phyloP scores from a whole-genome alignment of 768 basidiomycete species.

The Boletus tylopilopsis region DNA sequence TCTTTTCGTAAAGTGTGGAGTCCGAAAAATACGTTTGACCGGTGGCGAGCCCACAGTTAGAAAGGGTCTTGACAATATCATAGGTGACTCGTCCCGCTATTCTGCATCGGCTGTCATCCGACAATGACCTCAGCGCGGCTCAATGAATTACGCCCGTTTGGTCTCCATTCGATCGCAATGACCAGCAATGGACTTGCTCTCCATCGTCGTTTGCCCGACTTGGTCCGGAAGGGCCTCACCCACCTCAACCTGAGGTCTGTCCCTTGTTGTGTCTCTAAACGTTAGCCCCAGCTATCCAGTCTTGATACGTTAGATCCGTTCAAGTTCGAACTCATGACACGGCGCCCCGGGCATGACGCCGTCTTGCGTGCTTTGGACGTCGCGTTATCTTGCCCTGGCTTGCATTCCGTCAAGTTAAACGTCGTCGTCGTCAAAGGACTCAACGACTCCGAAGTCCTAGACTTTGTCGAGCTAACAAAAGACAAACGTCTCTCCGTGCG shows the following conservation, averaged over 20 bases:
- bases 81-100: slow-evolving; percentile 43
- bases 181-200: slow-evolving; percentile 81
- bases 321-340: slow-evolving; percentile 86
- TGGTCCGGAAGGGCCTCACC: slow-evolving; percentile 70
- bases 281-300: slow-evolving; percentile 34
- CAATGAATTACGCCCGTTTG: slow-evolving; percentile 54
- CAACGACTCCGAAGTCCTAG: slow-evolving; percentile 75
- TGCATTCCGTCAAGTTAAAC: slow-evolving; percentile 74
- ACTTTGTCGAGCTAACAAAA: slow-evolving; percentile 76
- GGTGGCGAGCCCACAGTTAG: slow-evolving; percentile 87
- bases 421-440: slow-evolving; percentile 79
- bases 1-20: slow-evolving; percentile 77
- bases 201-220: slow-evolving; percentile 63
- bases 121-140: slow-evolving; percentile 45
- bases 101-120: not conserved
- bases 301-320: slow-evolving; percentile 82
- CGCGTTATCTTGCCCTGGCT: slow-evolving; percentile 50
- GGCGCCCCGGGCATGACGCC: slow-evolving; percentile 70
- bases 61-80: slow-evolving; percentile 66
- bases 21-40: slow-evolving; percentile 84
- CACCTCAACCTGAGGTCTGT: slow-evolving; percentile 65
- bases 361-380: slow-evolving; percentile 64
- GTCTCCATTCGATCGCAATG: slow-evolving; percentile 77
- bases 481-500: slow-evolving; percentile 63
- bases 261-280: not conserved